Conservation (phyloP, 2,329 filamentous ascomycete genomes). For the Pestalotiopsis sp. region DNA sequence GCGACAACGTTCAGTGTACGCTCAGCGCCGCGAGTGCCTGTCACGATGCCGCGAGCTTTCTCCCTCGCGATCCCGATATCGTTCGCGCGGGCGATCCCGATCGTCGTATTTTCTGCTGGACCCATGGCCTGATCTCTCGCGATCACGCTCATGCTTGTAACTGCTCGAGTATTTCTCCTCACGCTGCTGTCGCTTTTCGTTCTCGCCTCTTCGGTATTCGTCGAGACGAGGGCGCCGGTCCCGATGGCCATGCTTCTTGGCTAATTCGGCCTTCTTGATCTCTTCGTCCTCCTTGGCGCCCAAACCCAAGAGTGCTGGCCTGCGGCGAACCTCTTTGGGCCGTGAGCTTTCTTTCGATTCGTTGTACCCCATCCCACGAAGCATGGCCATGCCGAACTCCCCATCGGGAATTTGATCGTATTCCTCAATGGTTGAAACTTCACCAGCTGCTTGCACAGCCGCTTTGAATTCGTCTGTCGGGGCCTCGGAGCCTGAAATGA, state of each 20-base stretch:
- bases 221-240: slow-evolving; percentile 47
- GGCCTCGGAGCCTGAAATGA: slow-evolving; percentile 67
- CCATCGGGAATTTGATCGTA: slow-evolving; percentile 91
- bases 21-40: slow-evolving; percentile 20
- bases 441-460: slow-evolving; percentile 73
- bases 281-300: slow-evolving; percentile 82
- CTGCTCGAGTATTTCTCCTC: slow-evolving; percentile 42
- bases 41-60: slow-evolving; percentile 24
- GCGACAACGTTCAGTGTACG: neutral
- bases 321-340: slow-evolving; percentile 65
- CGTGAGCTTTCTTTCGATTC: slow-evolving; percentile 57
- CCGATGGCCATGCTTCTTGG: slow-evolving; percentile 42
- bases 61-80: slow-evolving; percentile 22
- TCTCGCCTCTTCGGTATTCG: slow-evolving; percentile 50
- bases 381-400: slow-evolving; percentile 87
- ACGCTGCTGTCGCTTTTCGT: slow-evolving; percentile 43
- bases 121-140: slow-evolving; percentile 39
- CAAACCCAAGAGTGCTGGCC: slow-evolving; percentile 82
- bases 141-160: slow-evolving; percentile 50
- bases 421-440: slow-evolving; percentile 76
- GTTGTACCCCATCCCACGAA: slow-evolving; percentile 97
- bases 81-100: slow-evolving; percentile 32
- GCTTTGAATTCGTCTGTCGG: slow-evolving; percentile 52
- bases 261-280: slow-evolving; percentile 66
- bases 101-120: slow-evolving; percentile 24